Percentiles rank a stretch among this genome's conserved stretches.
Evolutionary conservation across 1,284 basidiomycete genomes (phyloP).

Genomic region (Ceratobasidium sp.): DNA sequence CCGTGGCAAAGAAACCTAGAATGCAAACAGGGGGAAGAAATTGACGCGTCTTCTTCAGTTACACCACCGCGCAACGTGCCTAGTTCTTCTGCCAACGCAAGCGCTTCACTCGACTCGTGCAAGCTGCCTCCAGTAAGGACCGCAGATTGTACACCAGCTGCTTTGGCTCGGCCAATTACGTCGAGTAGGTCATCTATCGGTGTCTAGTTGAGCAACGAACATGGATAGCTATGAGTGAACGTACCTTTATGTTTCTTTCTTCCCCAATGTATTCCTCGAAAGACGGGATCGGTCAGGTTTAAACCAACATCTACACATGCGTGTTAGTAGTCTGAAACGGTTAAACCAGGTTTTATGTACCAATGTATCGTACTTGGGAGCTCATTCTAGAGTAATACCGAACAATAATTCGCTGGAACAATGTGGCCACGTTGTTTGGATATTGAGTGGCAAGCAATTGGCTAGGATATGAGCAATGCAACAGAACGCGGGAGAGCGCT

Average conservation of each 20-base stretch:
- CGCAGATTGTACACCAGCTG: conserved; percentile 80
- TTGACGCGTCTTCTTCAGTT: not conserved
- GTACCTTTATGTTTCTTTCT: conserved; percentile 68
- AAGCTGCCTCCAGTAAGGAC: conserved; percentile 87
- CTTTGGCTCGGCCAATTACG: conserved; percentile 71
- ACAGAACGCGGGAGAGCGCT: not conserved
- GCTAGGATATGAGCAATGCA: not conserved
- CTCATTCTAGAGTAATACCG: conserved; percentile 19
- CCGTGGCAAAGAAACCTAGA: conserved; percentile 78
- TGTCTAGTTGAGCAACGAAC: not conserved
- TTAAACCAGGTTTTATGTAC: conserved; percentile 9
- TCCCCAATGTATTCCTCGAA: conserved; percentile 69
- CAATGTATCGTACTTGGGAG: conserved; percentile 38
- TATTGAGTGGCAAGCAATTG: not conserved
- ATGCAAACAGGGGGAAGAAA: not conserved
- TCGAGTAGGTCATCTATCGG: conserved; percentile 75
- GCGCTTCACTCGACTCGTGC: conserved; percentile 72
- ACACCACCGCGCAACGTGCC: conserved; percentile 58
- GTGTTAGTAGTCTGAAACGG: not conserved
- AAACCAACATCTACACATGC: conserved; percentile 57
- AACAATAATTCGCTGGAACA: not conserved
- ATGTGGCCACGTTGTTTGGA: conserved; percentile 20
- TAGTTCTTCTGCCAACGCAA: conserved; percentile 72
- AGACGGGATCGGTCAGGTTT: conserved; percentile 73
- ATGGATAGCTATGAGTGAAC: not conserved